Evolutionary conservation across 805 yeast species (phyloP).

Genomic region (Wilhelminamyces savonicus): DNA sequence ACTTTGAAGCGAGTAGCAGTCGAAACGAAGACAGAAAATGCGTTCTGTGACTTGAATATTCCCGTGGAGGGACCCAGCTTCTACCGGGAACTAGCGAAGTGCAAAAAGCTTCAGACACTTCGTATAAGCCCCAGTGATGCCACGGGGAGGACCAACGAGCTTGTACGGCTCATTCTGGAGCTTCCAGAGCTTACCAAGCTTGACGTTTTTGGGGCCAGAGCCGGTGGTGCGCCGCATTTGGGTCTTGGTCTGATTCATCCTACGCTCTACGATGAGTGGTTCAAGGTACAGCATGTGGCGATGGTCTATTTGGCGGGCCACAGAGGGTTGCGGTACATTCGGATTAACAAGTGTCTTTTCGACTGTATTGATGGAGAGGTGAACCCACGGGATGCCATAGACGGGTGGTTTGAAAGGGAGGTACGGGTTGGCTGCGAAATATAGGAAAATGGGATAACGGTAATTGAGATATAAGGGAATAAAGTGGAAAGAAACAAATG

Average conservation of each 20-base stretch:
- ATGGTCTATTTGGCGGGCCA: constrained; percentile 26
- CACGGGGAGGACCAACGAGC: constrained; percentile 13
- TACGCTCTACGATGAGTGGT: constrained; percentile 52
- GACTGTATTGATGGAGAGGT: constrained; percentile 21
- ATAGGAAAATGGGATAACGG: not conserved
- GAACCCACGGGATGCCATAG: constrained; percentile 40
- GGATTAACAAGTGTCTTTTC: constrained; percentile 46
- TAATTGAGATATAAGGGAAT: too few species aligned
- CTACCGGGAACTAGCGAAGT: constrained; percentile 5
- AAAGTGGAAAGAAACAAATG: too few species aligned
- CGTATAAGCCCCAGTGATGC: constrained; percentile 29
- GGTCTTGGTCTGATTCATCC: constrained; percentile 51
- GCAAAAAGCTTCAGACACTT: constrained; percentile 24
- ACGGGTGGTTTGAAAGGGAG: constrained; percentile 38
- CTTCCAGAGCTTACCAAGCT: constrained; percentile 24
- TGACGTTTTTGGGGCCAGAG: constrained; percentile 43
- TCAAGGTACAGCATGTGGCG: constrained; percentile 50
- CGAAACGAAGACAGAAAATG: constrained; percentile 34
- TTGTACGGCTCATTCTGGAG: constrained; percentile 14
- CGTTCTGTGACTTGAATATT: constrained; percentile 21
- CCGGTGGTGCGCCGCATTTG: constrained; percentile 49
- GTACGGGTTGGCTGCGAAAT: constrained; percentile 13
- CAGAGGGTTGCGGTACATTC: constrained; percentile 30
- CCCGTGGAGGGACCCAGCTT: constrained; percentile 14
- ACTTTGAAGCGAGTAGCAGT: constrained; percentile 29